Conservation (phyloP, 1,139 yeast genomes). For the Kodamaea fungicola region DNA sequence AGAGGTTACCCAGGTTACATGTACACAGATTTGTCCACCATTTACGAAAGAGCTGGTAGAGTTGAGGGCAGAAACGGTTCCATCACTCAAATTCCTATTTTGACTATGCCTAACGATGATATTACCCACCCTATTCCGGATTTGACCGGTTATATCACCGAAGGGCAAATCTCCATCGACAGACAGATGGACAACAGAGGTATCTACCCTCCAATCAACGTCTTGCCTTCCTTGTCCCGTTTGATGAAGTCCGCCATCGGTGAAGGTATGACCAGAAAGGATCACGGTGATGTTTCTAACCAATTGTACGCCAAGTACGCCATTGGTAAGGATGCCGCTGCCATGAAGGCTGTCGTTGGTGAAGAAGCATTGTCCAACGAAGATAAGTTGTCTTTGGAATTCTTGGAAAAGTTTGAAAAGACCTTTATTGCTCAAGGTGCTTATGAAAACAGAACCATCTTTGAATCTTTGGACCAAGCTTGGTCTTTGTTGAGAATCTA, state of each 20-base stretch:
- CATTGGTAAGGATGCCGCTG: conserved; percentile 99
- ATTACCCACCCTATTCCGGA: conserved; percentile 99
- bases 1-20: conserved; percentile 99
- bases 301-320: conserved; percentile 98
- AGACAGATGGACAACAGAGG: conserved; percentile 96
- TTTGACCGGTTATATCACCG: conserved; percentile 98
- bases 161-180: conserved; percentile 96
- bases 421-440: conserved; percentile 94
- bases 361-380: conserved; percentile 98
- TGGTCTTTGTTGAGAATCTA: conserved; percentile 97
- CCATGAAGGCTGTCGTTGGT: conserved; percentile 99
- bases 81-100: conserved; percentile 96
- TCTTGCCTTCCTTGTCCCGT: conserved; percentile 93
- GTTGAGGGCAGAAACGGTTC: conserved; percentile 99
- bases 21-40: conserved; percentile 98
- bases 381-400: conserved; percentile 94
- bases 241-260: conserved; percentile 99
- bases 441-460: conserved; percentile 89
- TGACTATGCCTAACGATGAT: conserved; percentile 99
- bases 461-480: conserved; percentile 95
- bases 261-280: conserved; percentile 99
- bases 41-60: conserved; percentile 99
- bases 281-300: conserved; percentile 98
- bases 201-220: conserved; percentile 97
- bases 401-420: conserved; percentile 95